A percentile compares a stretch with the other conserved stretches of the same genome.
Conservation (phyloP, 495 filamentous ascomycete genomes). For the Hyaloscypha hepaticicola region DNA sequence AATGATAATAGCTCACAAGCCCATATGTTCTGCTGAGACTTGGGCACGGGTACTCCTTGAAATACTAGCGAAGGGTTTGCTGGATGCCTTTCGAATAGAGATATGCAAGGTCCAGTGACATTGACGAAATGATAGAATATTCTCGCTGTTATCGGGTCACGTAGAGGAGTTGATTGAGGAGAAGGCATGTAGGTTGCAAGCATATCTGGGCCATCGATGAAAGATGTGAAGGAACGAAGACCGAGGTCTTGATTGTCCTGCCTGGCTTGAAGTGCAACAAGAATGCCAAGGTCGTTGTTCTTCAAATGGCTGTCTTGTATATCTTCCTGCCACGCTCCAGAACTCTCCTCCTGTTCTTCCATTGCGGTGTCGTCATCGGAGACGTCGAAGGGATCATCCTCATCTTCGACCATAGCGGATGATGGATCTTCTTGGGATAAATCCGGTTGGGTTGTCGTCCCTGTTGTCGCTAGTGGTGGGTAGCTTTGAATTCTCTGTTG, state of each 20-base stretch:
- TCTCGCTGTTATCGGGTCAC: constrained; percentile 76
- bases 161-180: constrained; percentile 73
- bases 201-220: constrained; percentile 67
- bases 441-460: neutral
- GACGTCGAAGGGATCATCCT: constrained; percentile 67
- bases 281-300: constrained; percentile 42
- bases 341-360: constrained; percentile 38
- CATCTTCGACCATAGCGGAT: constrained; percentile 37
- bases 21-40: constrained; percentile 76
- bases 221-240: constrained; percentile 55
- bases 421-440: neutral
- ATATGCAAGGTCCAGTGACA: constrained; percentile 82
- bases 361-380: constrained; percentile 52
- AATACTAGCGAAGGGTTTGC: constrained; percentile 75
- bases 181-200: constrained; percentile 77
- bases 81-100: constrained; percentile 82
- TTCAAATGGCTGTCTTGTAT: constrained; percentile 15
- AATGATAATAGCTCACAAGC: constrained; percentile 48
- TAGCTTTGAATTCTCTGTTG: neutral
- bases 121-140: constrained; percentile 93
- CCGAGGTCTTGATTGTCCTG: constrained; percentile 47
- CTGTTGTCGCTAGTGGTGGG: neutral
- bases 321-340: constrained; percentile 20
- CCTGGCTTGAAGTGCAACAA: constrained; percentile 37
- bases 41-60: constrained; percentile 59